Evolutionary conservation across 1,139 yeast genomes (phyloP), one percentile per base, ranked within the genome.

Genomic region (Zygotorulaspora mrakii): DNA sequence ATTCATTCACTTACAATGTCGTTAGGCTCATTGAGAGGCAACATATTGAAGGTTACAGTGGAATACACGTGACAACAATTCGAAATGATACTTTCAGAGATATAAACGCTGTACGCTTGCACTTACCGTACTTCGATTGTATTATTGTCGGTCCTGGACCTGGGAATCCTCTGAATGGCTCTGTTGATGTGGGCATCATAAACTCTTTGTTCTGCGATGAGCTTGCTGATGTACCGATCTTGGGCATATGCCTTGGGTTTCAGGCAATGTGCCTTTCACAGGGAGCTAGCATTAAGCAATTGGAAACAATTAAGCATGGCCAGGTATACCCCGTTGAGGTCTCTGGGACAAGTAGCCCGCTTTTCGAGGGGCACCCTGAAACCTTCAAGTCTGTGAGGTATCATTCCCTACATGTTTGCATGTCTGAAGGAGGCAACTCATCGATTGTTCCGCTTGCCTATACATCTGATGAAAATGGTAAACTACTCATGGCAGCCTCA

Each of bases 61-160:
- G 69, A 0, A 73, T 75, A 26, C 63, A 69, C 25, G 91, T 87
- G 9, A 65, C 74, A 24, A 81, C 85, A 1, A 76, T 88, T 30
- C 91, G 82, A 55, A 87, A 87, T 58, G 95, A 89, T 61, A 67
- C 86, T 0, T 69, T 82, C 43, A 34, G 62, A 4, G 34, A 45
- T 1, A 65, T 73, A 9, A 67, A 70, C 8, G 63, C 65, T 22
- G 67, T 79, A 32, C 33, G 37, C 8, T 37, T 39, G 2, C 59
- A 67, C 23, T 53, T 71, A 6, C 59, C 67, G 1, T 58, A 68
- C n/a, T 82, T 87, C 52, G 86, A 83, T 43, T 88, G 87, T 34
- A 71, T 94, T 3, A 79, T 91, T 0, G 73, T 91, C 10, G 98
- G 98, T 0, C 99, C 99, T 0, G 99, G 99, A 0, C 99, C 99